Conservation (phyloP, 2,329 filamentous ascomycete species). For the Pestalotiopsis sp. region DNA sequence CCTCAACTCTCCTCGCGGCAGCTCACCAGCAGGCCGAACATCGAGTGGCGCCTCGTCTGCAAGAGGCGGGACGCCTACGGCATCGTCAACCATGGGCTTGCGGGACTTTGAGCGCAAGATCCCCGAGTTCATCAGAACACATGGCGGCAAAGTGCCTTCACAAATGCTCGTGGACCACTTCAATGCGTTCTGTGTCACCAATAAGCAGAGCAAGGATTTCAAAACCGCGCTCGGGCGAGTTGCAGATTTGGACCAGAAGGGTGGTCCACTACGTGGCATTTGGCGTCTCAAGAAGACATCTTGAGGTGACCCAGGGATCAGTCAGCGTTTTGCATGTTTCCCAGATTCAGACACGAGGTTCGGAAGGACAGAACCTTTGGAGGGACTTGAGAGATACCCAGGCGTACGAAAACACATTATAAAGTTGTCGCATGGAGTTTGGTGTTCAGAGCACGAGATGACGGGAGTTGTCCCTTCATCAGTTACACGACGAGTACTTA, state of each 20-base stretch:
- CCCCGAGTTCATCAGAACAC: constrained; percentile 74
- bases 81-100: constrained; percentile 49
- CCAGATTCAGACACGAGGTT: too few relatives aligned
- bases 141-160: constrained; percentile 78
- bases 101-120: constrained; percentile 74
- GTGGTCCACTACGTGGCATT: constrained; percentile 54
- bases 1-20: constrained; percentile 15
- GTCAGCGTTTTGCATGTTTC: neutral
- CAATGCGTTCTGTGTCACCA: constrained; percentile 73
- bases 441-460: too few relatives aligned
- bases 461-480: too few relatives aligned
- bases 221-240: constrained; percentile 78
- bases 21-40: neutral
- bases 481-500: too few relatives aligned
- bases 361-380: too few relatives aligned
- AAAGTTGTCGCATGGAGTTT: too few relatives aligned
- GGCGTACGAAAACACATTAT: too few relatives aligned
- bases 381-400: too few relatives aligned
- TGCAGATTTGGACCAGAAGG: constrained; percentile 68
- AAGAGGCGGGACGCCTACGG: constrained; percentile 32
- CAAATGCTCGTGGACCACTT: constrained; percentile 92
- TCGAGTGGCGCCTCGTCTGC: constrained; percentile 26
- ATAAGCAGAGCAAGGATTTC: constrained; percentile 75
- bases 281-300: constrained; percentile 48
- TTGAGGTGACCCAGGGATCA: neutral